Evolutionary conservation across 1,139 yeast species (phyloP), one percentile per base, ranked within the genome.

Genomic region (Yamadazyma mexicana): DNA sequence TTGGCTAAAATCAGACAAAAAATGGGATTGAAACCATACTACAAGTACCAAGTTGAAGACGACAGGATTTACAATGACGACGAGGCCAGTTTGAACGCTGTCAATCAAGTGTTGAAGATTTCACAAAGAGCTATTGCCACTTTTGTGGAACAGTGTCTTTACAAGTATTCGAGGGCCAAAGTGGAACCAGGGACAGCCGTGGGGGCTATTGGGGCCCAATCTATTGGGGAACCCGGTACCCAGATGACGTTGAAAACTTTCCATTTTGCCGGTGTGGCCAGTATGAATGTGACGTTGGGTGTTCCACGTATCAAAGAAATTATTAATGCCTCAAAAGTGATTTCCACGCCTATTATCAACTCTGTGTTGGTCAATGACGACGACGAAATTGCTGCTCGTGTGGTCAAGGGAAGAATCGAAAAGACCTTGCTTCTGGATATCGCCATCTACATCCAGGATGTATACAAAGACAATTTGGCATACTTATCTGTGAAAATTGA

Each of bases 181-280:
- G 98, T 94, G 17, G 99, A 94, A 60, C 98, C 99, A 1, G 99
- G 98, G 49, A 92, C 98, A 7, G 98, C 99, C 3, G 98, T 92
- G 37, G 98, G 98, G 49, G 98, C 98, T 12, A 91, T 92, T 66
- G 98, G 98, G 48, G 98, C 98, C 0, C 98, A 92, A 58, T 87
- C 96, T 26, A 92, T 92, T 69, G 98, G 98, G 68, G 98, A 92
- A 59, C 98, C 98, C 9, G 98, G 98, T 65, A 92, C 98, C 1
- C 98, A 92, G 66, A 92, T 92, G 98, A 92, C 98, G 8, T 76
- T 92, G 66, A 92, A 92, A 67, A 92, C 98, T 57, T 92, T 92
- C 87, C 98, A 92, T 73, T 92, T 92, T 75, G 98, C 98, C 55
- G 98, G 98, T 74, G 98, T 92, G 44, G 98, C 98, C 24, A 87